A percentile compares a stretch with the other conserved stretches of the same genome.
Conservation (phyloP, 2,329 filamentous ascomycete species). For the Colletotrichum magnum region DNA sequence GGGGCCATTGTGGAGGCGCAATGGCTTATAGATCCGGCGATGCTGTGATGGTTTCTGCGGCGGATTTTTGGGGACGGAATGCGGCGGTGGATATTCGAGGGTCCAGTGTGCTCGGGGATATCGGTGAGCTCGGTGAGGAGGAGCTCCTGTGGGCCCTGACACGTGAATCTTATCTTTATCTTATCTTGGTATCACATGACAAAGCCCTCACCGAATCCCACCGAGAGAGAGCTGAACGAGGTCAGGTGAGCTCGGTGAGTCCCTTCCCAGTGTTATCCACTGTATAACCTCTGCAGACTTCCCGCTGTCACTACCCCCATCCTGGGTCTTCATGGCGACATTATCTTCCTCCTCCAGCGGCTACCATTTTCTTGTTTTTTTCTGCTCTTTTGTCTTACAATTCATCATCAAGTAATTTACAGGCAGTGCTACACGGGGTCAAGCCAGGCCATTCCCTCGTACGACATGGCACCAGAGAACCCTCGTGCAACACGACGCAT, state of each 20-base stretch:
- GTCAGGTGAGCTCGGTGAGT: neutral
- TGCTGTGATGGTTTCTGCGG: conserved; percentile 64
- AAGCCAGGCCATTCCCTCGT: conserved; percentile 16
- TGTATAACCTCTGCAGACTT: conserved; percentile 38
- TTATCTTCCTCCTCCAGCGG: too few species aligned
- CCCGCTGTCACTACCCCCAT: conserved; percentile 33
- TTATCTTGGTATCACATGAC: neutral
- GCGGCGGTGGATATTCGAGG: conserved; percentile 23
- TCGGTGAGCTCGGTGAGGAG: conserved; percentile 39
- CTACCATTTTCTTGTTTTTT: too few species aligned
- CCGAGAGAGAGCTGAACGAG: neutral
- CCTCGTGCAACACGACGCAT: conserved; percentile 30
- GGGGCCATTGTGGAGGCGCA: conserved; percentile 50
- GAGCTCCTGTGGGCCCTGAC: conserved; percentile 17
- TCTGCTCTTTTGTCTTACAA: neutral
- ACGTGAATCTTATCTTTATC: neutral
- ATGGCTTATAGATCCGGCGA: conserved; percentile 45
- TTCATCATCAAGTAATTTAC: neutral
- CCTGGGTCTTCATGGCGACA: conserved; percentile 22
- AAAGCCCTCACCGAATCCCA: neutral
- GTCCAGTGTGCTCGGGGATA: conserved; percentile 21
- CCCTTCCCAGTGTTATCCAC: conserved; percentile 31
- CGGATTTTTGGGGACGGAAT: conserved; percentile 59
- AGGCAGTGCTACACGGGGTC: neutral
- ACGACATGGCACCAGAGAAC: conserved; percentile 34